Evolutionary conservation across 495 filamentous ascomycete genomes (phyloP), one percentile per base, ranked within the genome.

Genomic region (Aspergillus sclerotioniger): DNA sequence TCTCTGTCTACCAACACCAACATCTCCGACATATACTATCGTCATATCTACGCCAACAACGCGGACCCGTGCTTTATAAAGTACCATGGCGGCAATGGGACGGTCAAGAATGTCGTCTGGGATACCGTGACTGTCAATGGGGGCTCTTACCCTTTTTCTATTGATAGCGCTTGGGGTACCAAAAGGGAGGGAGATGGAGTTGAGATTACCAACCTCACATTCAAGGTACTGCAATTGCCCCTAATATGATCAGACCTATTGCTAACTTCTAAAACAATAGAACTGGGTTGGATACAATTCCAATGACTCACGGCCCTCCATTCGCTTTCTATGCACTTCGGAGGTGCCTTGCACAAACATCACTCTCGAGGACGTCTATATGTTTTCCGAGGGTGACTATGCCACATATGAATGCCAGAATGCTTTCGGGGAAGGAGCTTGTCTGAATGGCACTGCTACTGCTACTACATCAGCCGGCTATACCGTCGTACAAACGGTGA

Each of bases 31-130:
- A 70, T 80, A 33, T 51, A 61, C 6, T 78, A 80, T 63, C 60
- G 68, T 13, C 72, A 76, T 59, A 68, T 81, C 37, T 77, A 81
- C 19, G 72, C 75, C 12, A 64, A 77, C 19, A 70, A 69, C 25
- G 84, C 80, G 64, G 80, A 82, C 60, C 82, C 82, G 79, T 70
- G 78, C 48, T 82, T 84, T 80, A 79, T 84, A 67, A 84, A 84
- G 64, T 71, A 67, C 56, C 77, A 71, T 47, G 80, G 80, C 21
- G 80, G 80, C 15, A 77, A 64, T 51, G 82, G 81, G 6, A 54
- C 25, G 45, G 61, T 63, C 10, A 59, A 58, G 6, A 59, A 67
- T 0, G 37, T 61, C 0, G 56, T 60, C 12, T 44, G 63, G 16
- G 48, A 64, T 41, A 67, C 61, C 50, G 61, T 67, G n/a, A 60